Percentiles rank a stretch among this genome's conserved stretches.
These are phyloP conservation scores for Gilbertella persicaria DNA, from an alignment of 371 early-diverging fungal species.

Conservation along the genomic window DNA sequence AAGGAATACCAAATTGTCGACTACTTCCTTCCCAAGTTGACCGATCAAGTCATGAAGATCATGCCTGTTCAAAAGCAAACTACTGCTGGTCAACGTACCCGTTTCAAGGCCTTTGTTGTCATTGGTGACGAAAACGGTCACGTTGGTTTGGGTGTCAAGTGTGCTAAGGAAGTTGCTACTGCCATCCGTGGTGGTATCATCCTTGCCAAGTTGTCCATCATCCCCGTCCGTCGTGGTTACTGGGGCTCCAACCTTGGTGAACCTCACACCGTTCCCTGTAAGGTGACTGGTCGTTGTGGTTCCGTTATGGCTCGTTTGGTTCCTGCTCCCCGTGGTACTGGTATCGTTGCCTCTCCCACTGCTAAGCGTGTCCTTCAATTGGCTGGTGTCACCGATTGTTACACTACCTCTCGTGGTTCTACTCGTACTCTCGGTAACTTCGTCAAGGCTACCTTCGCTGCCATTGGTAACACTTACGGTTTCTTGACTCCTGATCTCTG, in stretches of 20 bases:
- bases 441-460: conserved; percentile 99
- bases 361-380: conserved; percentile 98
- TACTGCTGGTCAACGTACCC: conserved; percentile 99
- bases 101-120: conserved; percentile 99
- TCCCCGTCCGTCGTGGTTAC: conserved; percentile 99
- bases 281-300: conserved; percentile 99
- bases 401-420: conserved; percentile 94
- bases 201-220: conserved; percentile 97
- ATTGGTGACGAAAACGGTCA: conserved; percentile 98
- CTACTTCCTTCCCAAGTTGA: conserved; percentile 93
- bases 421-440: conserved; percentile 97
- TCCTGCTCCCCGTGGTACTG: conserved; percentile 67
- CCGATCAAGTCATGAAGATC: conserved; percentile 99
- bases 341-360: conserved; percentile 96
- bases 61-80: conserved; percentile 99
- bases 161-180: conserved; percentile 99
- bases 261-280: conserved; percentile 99
- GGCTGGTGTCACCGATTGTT: conserved; percentile 99
- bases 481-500: conserved; percentile 98
- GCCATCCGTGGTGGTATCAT: conserved; percentile 99
- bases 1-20: conserved; percentile 99
- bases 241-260: conserved; percentile 98
- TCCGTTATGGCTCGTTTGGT: conserved; percentile 91
- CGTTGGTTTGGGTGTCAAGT: conserved; percentile 99
- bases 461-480: conserved; percentile 97